Conservation (phyloP, 1,284 basidiomycete species). For the Cystobasidiaceae sp. region DNA sequence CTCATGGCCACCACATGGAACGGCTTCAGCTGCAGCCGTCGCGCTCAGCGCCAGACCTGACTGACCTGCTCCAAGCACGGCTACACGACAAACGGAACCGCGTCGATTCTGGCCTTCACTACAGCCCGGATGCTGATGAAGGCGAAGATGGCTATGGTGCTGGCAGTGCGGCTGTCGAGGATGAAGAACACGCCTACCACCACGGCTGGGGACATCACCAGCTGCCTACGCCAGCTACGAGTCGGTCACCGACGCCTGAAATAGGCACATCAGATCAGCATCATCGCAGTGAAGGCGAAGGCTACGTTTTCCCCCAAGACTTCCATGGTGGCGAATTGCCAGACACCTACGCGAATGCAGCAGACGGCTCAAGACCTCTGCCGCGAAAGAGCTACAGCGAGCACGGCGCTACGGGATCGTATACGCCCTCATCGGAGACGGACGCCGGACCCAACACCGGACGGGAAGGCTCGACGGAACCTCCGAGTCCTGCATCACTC, state of each 20-base stretch:
- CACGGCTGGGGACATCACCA: neutral
- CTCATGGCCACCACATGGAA: constrained; percentile 4
- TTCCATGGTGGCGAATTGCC: too few species aligned
- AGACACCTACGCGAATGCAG: too few species aligned
- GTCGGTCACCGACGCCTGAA: constrained; percentile 23
- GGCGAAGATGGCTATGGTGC: neutral
- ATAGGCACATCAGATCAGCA: too few species aligned
- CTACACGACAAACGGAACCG: neutral
- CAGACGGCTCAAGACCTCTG: too few species aligned
- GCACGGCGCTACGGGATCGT: too few species aligned
- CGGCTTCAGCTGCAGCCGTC: constrained; percentile 21
- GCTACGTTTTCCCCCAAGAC: too few species aligned
- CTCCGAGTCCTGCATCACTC: neutral
- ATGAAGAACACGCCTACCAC: neutral
- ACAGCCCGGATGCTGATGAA: neutral
- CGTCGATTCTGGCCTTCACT: too few species aligned
- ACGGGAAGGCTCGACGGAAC: too few species aligned
- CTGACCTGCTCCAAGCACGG: constrained; percentile 21
- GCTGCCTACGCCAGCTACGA: constrained; percentile 19
- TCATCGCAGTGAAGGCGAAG: too few species aligned
- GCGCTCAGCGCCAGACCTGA: constrained; percentile 23
- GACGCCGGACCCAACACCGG: too few species aligned
- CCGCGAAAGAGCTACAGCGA: too few species aligned
- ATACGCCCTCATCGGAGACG: too few species aligned
- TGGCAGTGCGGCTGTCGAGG: neutral